Conservation (phyloP, 2,329 filamentous ascomycete species). For the Talaromyces sp. region DNA sequence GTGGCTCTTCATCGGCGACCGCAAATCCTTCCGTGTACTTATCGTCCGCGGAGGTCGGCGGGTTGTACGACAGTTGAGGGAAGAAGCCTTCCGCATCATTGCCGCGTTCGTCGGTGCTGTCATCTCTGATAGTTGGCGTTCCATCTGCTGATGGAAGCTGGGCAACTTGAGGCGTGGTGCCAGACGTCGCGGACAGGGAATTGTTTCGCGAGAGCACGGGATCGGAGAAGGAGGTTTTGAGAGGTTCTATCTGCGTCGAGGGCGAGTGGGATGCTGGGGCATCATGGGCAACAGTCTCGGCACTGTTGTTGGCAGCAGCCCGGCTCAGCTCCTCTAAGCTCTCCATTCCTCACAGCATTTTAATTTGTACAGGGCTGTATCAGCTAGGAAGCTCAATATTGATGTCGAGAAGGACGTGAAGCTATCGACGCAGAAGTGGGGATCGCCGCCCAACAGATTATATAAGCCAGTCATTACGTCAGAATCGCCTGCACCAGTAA, state of each 20-base stretch:
- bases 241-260: conserved; percentile 9
- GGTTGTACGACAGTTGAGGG: conserved; percentile 23
- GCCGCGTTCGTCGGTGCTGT: neutral
- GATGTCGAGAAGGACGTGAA: neutral
- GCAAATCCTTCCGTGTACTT: conserved; percentile 25
- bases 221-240: conserved; percentile 7
- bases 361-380: neutral
- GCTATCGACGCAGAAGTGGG: neutral
- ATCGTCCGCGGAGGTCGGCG: conserved; percentile 23
- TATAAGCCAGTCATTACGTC: neutral
- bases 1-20: conserved; percentile 40
- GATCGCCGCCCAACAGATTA: neutral
- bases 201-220: conserved; percentile 3
- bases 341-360: conserved; percentile 24
- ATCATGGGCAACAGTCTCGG: conserved; percentile 18
- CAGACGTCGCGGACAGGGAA: neutral
- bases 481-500: neutral
- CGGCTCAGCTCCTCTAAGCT: conserved; percentile 33
- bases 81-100: conserved; percentile 2
- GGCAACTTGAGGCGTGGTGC: neutral
- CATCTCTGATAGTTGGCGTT: neutral
- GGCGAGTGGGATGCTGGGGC: conserved; percentile 16
- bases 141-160: neutral
- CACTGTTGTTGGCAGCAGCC: conserved; percentile 17
- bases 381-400: neutral